Conservation (phyloP, 805 yeast species). For the Tetrapisispora pingtungensis region DNA sequence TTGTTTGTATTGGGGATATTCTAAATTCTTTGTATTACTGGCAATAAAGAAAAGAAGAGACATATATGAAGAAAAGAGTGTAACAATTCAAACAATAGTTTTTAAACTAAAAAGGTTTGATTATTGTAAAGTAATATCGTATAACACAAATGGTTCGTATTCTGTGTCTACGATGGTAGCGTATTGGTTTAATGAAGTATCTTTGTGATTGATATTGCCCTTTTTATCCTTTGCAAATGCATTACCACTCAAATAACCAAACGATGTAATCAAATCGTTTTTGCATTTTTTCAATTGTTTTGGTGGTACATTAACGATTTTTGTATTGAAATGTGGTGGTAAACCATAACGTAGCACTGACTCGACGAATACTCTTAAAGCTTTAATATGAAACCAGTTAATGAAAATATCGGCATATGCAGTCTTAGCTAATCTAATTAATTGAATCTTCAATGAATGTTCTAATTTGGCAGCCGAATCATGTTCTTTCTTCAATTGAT, state of each 20-base stretch:
- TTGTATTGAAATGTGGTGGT: slow-evolving; percentile 78
- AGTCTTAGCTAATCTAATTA: slow-evolving; percentile 71
- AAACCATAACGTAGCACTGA: slow-evolving; percentile 91
- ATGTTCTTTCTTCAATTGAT: slow-evolving; percentile 67
- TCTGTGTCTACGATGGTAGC: slow-evolving; percentile 90
- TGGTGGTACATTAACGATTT: slow-evolving; percentile 37
- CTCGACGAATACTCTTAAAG: slow-evolving; percentile 82
- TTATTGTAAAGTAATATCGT: slow-evolving; percentile 30
- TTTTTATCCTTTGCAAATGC: slow-evolving; percentile 63
- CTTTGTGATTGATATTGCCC: slow-evolving; percentile 52
- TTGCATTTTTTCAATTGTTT: slow-evolving; percentile 48
- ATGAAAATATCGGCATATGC: slow-evolving; percentile 83
- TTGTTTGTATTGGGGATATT: too few relatives aligned
- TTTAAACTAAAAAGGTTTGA: too few relatives aligned
- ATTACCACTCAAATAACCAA: slow-evolving; percentile 85
- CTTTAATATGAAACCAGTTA: slow-evolving; percentile 85
- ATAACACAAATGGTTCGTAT: slow-evolving; percentile 92
- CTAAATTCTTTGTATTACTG: too few relatives aligned
- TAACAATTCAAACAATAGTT: too few relatives aligned
- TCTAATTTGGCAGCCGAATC: slow-evolving; percentile 68
- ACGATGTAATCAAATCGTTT: slow-evolving; percentile 58
- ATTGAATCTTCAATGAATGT: slow-evolving; percentile 60
- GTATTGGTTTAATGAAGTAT: slow-evolving; percentile 66
- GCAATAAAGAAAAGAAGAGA: too few relatives aligned
- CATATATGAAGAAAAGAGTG: too few relatives aligned